phyloP scores from a whole-genome alignment of 2,329 filamentous ascomycete genomes.

The Epicoccum nigrum region DNA sequence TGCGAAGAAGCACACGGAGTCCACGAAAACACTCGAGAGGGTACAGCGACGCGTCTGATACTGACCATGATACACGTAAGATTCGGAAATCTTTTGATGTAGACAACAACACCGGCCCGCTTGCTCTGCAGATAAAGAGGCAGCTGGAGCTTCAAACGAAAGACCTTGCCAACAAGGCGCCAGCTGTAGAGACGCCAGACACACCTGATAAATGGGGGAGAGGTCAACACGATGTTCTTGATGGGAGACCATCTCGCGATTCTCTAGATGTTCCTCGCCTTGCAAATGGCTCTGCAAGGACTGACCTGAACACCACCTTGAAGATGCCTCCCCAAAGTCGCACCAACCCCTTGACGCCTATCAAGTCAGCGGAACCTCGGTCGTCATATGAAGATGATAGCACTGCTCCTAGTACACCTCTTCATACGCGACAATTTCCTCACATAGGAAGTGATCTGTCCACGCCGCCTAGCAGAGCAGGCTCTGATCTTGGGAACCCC shows the following conservation, averaged over 20 bases:
- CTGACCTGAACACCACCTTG: slow-evolving; percentile 24
- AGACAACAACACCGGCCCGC: slow-evolving; percentile 54
- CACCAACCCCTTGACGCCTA: slow-evolving; percentile 20
- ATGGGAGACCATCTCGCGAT: slow-evolving; percentile 23
- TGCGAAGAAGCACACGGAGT: slow-evolving; percentile 20
- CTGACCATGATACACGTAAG: slow-evolving; percentile 57
- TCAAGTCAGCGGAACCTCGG: slow-evolving; percentile 41
- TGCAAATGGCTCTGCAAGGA: slow-evolving; percentile 27
- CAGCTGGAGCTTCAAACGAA: slow-evolving; percentile 53
- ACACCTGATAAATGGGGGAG: slow-evolving; percentile 50
- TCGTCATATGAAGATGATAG: slow-evolving; percentile 50
- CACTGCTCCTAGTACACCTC: slow-evolving; percentile 48
- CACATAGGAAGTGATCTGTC: slow-evolving; percentile 46
- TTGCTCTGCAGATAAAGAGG: slow-evolving; percentile 53
- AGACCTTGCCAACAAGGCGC: slow-evolving; percentile 43
- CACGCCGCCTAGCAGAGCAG: slow-evolving; percentile 42
- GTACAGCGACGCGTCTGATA: slow-evolving; percentile 43
- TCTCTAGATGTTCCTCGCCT: slow-evolving; percentile 34
- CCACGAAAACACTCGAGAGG: slow-evolving; percentile 28
- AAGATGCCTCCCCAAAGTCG: slow-evolving; percentile 31
- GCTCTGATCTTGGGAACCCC: slow-evolving; percentile 41
- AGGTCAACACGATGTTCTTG: slow-evolving; percentile 27
- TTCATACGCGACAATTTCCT: slow-evolving; percentile 37
- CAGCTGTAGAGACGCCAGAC: slow-evolving; percentile 51
- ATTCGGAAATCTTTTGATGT: slow-evolving; percentile 56